These are phyloP conservation scores for Helotiales sp. DNA, from an alignment of 2,329 filamentous ascomycete species.

Conservation along the genomic window DNA sequence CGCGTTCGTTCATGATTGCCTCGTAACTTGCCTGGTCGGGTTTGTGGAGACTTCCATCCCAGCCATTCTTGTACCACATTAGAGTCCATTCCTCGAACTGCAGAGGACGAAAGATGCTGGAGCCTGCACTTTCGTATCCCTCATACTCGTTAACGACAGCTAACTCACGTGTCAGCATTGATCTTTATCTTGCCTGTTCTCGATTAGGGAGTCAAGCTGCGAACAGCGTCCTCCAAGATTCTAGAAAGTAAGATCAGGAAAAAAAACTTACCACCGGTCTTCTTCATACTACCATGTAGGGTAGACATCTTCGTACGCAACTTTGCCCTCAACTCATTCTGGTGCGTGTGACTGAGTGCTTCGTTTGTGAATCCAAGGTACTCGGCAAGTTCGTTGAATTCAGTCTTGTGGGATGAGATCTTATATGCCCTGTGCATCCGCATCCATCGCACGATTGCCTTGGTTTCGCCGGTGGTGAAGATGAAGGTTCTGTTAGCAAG, in stretches of 20 bases:
- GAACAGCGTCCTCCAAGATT: no score
- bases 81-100: constrained; percentile 22
- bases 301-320: not conserved
- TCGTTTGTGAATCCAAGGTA: constrained; percentile 6
- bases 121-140: not conserved
- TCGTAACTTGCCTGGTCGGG: not conserved
- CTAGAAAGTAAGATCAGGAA: not conserved
- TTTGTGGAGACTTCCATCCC: constrained; percentile 14
- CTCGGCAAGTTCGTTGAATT: constrained; percentile 4
- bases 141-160: not conserved
- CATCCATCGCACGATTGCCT: constrained; percentile 13
- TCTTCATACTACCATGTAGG: not conserved
- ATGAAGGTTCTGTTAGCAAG: not conserved
- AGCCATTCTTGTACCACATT: constrained; percentile 16
- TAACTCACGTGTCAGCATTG: not conserved
- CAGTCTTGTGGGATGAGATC: not conserved
- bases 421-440: not conserved
- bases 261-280: not conserved
- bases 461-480: not conserved
- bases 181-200: not conserved
- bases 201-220: not conserved
- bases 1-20: not conserved
- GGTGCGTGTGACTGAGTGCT: not conserved
- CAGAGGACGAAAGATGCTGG: not conserved
- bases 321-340: not conserved